Base-by-base conservation (phyloP, 306 rosid species). In the Cyamopsis tetragonoloba region DNA sequence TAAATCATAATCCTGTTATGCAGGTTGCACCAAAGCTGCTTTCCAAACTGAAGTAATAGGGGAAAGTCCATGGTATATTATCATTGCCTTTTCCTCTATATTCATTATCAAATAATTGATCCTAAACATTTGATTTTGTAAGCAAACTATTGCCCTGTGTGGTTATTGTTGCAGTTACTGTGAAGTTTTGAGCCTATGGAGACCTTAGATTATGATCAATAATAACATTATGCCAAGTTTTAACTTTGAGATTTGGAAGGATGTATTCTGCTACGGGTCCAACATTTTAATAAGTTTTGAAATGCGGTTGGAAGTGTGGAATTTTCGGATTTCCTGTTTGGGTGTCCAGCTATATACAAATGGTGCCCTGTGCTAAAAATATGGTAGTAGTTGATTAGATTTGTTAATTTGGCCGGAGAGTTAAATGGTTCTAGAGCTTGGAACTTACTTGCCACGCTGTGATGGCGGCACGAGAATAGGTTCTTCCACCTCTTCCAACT, bases 21-120 rank as follows among this genome's bases (percentile, higher is more conserved):
- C 95, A 93, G 99, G 99, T 86, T 74, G 96, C 97, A 1, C 88
- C 83, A 7, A 90, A 83, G 84, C 72, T 90, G 39, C 69, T 93
- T 58, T 0, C 83, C 23, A 85, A 86, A 78, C 80, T 90, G 75
- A 88, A 88, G 85, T 93, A 39, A 86, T 51, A 62, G 28, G 62
- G 77, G 44, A 43, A 51, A 19, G 41, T 75, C 72, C 42, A 62
- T 19, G 60, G 70, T 6, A 58, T 75, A 42, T 39, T 51, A 50
- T 63, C 66, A 54, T 19, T 48, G 70, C 27, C 48, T 64, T 78
- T 46, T 20, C 66, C 75, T 77, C 32, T 18, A 19, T 54, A 53
- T 61, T 68, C 71, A 20, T 71, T 63, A 43, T 48, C 49, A 35
- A 56, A 48, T 47, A 55, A 70, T 68, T 61, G 60, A 37, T 60